Evolutionary conservation across 495 filamentous ascomycete genomes (phyloP).

Genomic region (Aspergillus hancockii): DNA sequence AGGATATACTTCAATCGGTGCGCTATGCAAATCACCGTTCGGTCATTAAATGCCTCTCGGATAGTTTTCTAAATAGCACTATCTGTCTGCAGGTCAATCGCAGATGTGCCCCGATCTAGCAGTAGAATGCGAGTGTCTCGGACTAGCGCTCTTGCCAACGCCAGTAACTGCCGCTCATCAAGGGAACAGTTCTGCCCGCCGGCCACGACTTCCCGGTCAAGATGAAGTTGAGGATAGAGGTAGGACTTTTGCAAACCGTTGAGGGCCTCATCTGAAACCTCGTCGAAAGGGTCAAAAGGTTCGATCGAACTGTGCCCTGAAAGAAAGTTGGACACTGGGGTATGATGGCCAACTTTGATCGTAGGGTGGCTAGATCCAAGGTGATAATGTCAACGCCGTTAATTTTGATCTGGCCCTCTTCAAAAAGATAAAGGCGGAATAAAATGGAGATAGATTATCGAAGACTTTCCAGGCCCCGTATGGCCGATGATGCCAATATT

Average conservation of each 20-base stretch:
- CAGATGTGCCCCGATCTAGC: conserved; percentile 92
- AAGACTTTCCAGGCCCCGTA: conserved; percentile 92
- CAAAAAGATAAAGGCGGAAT: conserved; percentile 87
- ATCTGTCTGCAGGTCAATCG: conserved; percentile 95
- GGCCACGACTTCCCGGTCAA: conserved; percentile 86
- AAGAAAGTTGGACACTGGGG: conserved; percentile 96
- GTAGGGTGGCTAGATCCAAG: conserved; percentile 82
- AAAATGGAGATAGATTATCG: conserved; percentile 92
- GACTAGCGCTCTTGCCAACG: conserved; percentile 85
- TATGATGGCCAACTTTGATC: conserved; percentile 89
- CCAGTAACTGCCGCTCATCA: conserved; percentile 96
- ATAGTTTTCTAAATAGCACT: conserved; percentile 93
- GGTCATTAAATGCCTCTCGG: conserved; percentile 79
- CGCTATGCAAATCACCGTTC: conserved; percentile 93
- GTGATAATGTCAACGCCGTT: conserved; percentile 88
- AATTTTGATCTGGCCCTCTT: conserved; percentile 80
- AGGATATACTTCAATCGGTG: conserved; percentile 90
- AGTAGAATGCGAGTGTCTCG: conserved; percentile 87
- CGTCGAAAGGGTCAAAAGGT: conserved; percentile 90
- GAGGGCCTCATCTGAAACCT: conserved; percentile 66
- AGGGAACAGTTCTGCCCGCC: conserved; percentile 95
- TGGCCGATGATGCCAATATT: conserved; percentile 92
- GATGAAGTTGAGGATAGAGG: conserved; percentile 60
- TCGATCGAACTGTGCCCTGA: conserved; percentile 84
- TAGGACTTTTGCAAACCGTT: conserved; percentile 21